Evolutionary conservation across 495 filamentous ascomycete species (phyloP).

Genomic region (Neurospora tetrasperma): DNA sequence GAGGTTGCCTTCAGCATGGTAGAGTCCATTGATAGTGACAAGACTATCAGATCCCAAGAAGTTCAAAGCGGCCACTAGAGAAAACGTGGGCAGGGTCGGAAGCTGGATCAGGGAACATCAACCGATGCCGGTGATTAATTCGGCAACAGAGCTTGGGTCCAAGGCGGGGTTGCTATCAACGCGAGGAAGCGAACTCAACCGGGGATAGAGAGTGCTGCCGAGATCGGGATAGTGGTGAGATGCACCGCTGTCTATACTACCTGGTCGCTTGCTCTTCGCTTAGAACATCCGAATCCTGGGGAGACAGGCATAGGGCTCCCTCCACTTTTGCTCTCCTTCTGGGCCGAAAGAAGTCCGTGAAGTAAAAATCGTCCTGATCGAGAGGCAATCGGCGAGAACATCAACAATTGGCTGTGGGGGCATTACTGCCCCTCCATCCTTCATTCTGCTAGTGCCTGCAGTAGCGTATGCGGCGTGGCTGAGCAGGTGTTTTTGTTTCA

Average conservation of each 20-base stretch:
- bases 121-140: background rate
- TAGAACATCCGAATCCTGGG: background rate
- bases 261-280: background rate
- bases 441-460: slow-evolving; percentile 5
- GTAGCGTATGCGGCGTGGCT: slow-evolving; percentile 13
- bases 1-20: background rate
- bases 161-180: background rate
- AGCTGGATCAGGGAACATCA: background rate
- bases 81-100: background rate
- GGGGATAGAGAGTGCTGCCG: background rate
- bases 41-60: background rate
- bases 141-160: background rate
- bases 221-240: background rate
- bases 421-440: background rate
- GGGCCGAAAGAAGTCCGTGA: background rate
- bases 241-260: background rate
- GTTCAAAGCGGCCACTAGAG: background rate
- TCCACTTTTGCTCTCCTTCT: background rate
- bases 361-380: background rate
- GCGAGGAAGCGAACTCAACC: background rate
- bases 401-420: slow-evolving; percentile 6
- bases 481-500: slow-evolving; percentile 8
- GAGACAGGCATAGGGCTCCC: background rate
- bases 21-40: background rate
- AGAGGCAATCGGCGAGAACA: background rate